These are phyloP conservation scores for Leishmania martiniquensis DNA, from an alignment of 208 protist species.

Conservation along the genomic window DNA sequence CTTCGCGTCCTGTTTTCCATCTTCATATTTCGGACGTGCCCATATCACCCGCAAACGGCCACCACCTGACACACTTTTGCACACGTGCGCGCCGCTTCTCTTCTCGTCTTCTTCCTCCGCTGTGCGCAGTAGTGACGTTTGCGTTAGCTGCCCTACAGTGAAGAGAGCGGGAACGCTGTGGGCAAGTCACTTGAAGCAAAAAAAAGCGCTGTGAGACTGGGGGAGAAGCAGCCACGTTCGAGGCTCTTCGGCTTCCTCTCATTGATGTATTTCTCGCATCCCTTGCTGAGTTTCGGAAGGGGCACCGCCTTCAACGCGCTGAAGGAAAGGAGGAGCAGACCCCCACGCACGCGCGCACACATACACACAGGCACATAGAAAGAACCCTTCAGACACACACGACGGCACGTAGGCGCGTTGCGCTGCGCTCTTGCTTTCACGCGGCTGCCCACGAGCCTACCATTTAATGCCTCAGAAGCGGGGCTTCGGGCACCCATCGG, in stretches of 20 bases:
- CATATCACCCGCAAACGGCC: too few species aligned
- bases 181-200: too few species aligned
- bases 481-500: neutral
- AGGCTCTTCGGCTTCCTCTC: neutral
- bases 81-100: too few species aligned
- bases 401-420: neutral
- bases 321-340: neutral
- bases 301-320: neutral
- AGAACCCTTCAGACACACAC: neutral
- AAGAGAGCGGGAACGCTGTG: too few species aligned
- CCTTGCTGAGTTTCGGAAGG: neutral
- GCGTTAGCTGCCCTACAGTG: too few species aligned
- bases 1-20: too few species aligned
- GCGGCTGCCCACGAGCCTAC: neutral
- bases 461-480: conserved; percentile 23
- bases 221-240: neutral
- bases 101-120: too few species aligned
- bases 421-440: neutral
- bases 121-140: too few species aligned
- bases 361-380: too few species aligned
- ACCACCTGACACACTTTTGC: too few species aligned
- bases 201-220: neutral
- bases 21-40: too few species aligned
- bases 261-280: neutral
- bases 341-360: too few species aligned